These are phyloP conservation scores for Hypericum androsaemum DNA, from an alignment of 345 rosid genomes.

Conservation along the genomic window DNA sequence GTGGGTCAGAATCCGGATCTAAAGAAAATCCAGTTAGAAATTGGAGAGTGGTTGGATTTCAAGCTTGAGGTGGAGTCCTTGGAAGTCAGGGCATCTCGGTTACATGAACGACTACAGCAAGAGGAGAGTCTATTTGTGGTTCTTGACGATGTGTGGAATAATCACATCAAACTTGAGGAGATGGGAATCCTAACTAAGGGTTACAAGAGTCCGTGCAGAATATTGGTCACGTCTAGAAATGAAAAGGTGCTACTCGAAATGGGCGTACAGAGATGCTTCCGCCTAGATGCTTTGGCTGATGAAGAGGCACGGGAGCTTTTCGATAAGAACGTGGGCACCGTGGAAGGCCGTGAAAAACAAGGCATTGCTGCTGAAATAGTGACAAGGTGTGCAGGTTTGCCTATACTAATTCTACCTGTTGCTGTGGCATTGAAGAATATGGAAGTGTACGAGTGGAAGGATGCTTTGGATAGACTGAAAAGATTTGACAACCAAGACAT, in stretches of 20 bases:
- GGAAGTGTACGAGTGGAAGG: conserved; percentile 4
- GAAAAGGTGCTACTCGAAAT: too few species aligned
- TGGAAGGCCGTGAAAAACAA: neutral
- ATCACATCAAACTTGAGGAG: neutral
- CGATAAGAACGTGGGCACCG: conserved; percentile 2
- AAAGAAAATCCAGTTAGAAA: neutral
- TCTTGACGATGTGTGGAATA: conserved; percentile 10
- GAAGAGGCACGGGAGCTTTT: conserved; percentile 28
- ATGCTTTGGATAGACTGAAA: conserved; percentile 6
- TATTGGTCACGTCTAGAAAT: conserved; percentile 5
- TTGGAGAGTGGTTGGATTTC: neutral
- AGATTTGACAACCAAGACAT: too few species aligned
- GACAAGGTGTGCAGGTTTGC: conserved; percentile 11
- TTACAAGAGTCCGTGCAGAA: conserved; percentile 1
- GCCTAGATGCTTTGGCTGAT: neutral
- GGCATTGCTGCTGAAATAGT: neutral
- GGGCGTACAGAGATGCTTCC: too few species aligned
- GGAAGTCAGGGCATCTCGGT: neutral
- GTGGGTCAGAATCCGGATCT: conserved; percentile 1
- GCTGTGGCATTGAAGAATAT: conserved; percentile 2
- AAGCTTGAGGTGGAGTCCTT: neutral
- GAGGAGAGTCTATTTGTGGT: conserved; percentile 1
- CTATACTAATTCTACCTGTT: conserved; percentile 5
- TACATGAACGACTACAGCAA: neutral
- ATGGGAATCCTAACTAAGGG: conserved; percentile 11